Evolutionary conservation across 257 asterid genomes (phyloP).

Genomic region (Nicotiana obtusifolia): DNA sequence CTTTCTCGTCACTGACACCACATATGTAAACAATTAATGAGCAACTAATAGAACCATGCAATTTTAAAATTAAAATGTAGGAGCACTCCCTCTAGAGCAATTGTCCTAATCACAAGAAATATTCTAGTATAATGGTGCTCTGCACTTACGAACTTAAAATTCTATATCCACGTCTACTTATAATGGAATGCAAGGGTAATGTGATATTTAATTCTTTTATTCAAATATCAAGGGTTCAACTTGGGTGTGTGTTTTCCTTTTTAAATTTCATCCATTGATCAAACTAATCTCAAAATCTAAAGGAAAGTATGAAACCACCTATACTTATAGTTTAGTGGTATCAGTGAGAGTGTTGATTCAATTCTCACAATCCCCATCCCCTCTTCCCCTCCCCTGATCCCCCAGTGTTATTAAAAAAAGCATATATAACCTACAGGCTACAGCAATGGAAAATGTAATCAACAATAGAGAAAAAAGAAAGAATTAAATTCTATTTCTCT

Average conservation of each 20-base stretch:
- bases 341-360: not conserved
- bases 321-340: not conserved
- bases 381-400: not conserved
- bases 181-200: not conserved
- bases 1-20: constrained; percentile 54
- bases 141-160: not conserved
- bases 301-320: not conserved
- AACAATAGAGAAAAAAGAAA: too few species aligned
- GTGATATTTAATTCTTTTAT: not conserved
- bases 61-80: not conserved
- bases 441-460: too few species aligned
- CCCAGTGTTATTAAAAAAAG: too few species aligned
- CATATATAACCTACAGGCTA: too few species aligned
- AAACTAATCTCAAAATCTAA: not conserved
- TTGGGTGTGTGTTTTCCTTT: not conserved
- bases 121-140: not conserved
- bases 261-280: not conserved
- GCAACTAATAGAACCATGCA: not conserved
- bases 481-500: too few species aligned
- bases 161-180: not conserved
- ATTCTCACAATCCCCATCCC: not conserved
- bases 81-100: not conserved
- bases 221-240: not conserved
- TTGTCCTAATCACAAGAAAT: not conserved
- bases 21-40: not conserved